Evolutionary conservation across 2,329 filamentous ascomycete species (phyloP).

Genomic region (Exophiala xenobiotica): DNA sequence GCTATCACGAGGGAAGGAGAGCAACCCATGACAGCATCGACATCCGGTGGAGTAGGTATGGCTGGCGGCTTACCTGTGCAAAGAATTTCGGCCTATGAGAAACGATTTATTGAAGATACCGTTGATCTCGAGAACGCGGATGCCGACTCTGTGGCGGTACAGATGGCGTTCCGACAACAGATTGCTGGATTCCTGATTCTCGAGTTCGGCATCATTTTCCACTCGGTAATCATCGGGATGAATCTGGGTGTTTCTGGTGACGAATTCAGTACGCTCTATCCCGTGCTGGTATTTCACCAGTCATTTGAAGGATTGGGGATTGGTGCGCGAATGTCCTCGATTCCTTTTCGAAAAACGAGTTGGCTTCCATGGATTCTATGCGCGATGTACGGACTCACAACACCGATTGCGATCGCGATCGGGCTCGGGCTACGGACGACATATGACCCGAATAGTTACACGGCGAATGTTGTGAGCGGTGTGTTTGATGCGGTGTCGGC

Average conservation of each 20-base stretch:
- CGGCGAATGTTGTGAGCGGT: conserved; percentile 46
- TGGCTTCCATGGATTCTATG: conserved; percentile 53
- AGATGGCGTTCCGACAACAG: conserved; percentile 40
- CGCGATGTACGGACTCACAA: conserved; percentile 50
- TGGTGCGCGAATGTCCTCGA: conserved; percentile 58
- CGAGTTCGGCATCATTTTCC: conserved; percentile 63
- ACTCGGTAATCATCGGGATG: conserved; percentile 63
- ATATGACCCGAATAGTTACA: conserved; percentile 42
- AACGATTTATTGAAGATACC: background rate
- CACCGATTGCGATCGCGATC: conserved; percentile 51
- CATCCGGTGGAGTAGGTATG: background rate
- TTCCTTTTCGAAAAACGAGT: conserved; percentile 48
- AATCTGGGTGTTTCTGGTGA: conserved; percentile 58
- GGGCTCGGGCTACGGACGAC: conserved; percentile 49
- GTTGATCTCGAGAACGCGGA: conserved; percentile 11
- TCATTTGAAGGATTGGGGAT: conserved; percentile 64
- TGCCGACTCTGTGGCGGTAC: conserved; percentile 25
- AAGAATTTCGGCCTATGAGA: background rate
- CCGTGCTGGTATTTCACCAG: conserved; percentile 63
- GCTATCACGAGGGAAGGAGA: conserved; percentile 10
- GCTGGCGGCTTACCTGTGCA: background rate
- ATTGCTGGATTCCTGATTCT: conserved; percentile 46
- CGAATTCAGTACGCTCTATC: conserved; percentile 58
- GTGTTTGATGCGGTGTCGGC: conserved; percentile 49
- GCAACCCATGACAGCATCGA: background rate